Base-by-base conservation (phyloP, 2,329 filamentous ascomycete species). In the Dactylonectria macrodidyma region DNA sequence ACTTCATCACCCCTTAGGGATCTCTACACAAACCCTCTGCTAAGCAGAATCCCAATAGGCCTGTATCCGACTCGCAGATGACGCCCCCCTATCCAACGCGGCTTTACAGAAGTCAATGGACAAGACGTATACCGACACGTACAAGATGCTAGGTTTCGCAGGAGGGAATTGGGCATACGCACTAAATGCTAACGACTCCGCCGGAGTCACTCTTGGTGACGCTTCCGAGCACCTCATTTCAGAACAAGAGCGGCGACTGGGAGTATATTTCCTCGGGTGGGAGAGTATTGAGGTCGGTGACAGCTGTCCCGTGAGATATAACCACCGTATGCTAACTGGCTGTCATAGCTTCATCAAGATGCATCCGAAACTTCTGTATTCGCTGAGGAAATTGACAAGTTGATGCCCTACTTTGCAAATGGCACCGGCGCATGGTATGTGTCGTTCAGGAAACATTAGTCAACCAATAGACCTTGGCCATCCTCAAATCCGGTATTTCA, bases 91-190 rank as follows among this genome's bases (percentile, higher is more conserved):
- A 11, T 36, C 51, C 0, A 56, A 69, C 22, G 9, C 55, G 5
- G 33, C 69, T 5, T 46, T 72, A 6, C 55, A 65, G 4, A 55
- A 12, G 5, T 73, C 72, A 1, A 73, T 73, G 66, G 59, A 72
- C 11, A 72, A 74, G 30, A 72, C 71, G 1, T 73, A 67, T 16
- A 54, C 61, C 3, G 72, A 74, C n/a, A 68, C 65, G 5, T 74
- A 72, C 41, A 52, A 66, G 26, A 71, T 73, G 22, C 36, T 47
- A n/a, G 72, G 71, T 1, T 72, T 74, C 33, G 62, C 62, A 1
- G 72, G 72, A 3, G 72, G 72, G 2, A 46, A 73, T 3, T 73
- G 72, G 72, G 59, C 52, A n/a, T 74, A 72, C 14, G 52, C 66
- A 3, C 36, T 19, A 5, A 72, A 74, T 41, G 65, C 67, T 3